Conservation (phyloP, 768 basidiomycete genomes). For the Cystobasidium tubakii region DNA sequence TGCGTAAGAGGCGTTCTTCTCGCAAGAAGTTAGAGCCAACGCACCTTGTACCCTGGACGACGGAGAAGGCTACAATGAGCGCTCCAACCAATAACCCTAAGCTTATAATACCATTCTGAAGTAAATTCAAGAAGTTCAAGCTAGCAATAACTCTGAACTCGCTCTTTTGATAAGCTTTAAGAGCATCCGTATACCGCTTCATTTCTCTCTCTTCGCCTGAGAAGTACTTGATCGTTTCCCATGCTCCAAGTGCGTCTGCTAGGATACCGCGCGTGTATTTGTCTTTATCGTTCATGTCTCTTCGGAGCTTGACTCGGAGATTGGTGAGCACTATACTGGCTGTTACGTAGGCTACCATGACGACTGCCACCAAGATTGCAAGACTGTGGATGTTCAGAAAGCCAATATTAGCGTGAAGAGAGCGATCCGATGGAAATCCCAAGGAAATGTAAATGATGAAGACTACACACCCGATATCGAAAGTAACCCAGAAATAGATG, state of each 20-base stretch:
- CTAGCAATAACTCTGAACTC: slow-evolving; percentile 60
- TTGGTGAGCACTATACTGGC: slow-evolving; percentile 50
- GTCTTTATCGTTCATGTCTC: slow-evolving; percentile 75
- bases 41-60: slow-evolving; percentile 56
- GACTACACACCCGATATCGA: slow-evolving; percentile 11
- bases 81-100: slow-evolving; percentile 74
- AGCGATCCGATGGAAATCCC: too few species aligned
- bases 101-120: slow-evolving; percentile 75
- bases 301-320: slow-evolving; percentile 41
- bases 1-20: too few species aligned
- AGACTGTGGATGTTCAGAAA: slow-evolving; percentile 50
- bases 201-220: slow-evolving; percentile 76
- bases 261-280: slow-evolving; percentile 71
- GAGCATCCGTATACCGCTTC: slow-evolving; percentile 64
- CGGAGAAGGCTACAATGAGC: slow-evolving; percentile 67
- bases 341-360: slow-evolving; percentile 48
- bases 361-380: slow-evolving; percentile 46
- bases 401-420: too few species aligned
- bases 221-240: slow-evolving; percentile 75
- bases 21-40: slow-evolving; percentile 53
- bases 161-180: slow-evolving; percentile 65
- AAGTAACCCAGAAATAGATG: slow-evolving; percentile 34
- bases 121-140: slow-evolving; percentile 63
- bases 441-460: background rate
- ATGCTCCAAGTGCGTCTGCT: slow-evolving; percentile 65